Percentiles rank a stretch among this genome's conserved stretches.
Evolutionary conservation across 192 early-diverging fungal genomes (phyloP).

Genomic region (Coemansia brasiliensis): DNA sequence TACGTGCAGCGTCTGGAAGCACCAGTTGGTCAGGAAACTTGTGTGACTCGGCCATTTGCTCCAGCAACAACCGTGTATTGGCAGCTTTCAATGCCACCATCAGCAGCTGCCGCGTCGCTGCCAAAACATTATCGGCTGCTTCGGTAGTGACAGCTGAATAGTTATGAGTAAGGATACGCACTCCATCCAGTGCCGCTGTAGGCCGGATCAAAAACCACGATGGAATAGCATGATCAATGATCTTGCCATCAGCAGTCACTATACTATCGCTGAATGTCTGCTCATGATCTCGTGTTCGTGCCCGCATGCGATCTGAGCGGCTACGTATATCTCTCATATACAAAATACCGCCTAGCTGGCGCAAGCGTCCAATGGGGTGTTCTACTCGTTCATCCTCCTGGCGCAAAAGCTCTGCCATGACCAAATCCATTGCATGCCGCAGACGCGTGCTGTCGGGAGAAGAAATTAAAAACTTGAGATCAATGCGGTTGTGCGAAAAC

Average conservation of each 20-base stretch:
- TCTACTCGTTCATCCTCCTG: constrained; percentile 7
- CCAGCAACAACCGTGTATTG: constrained; percentile 50
- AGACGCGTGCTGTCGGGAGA: constrained; percentile 25
- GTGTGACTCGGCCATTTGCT: constrained; percentile 51
- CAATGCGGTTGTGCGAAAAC: constrained; percentile 50
- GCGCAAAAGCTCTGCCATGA: constrained; percentile 43
- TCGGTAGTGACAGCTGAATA: constrained; percentile 42
- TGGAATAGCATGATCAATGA: constrained; percentile 36
- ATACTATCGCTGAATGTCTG: constrained; percentile 19
- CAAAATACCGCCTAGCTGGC: constrained; percentile 30
- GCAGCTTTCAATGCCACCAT: constrained; percentile 47
- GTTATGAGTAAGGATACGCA: constrained; percentile 55
- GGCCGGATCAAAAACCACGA: constrained; percentile 55
- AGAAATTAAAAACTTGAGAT: constrained; percentile 34
- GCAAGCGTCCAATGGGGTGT: constrained; percentile 34
- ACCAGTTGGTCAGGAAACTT: constrained; percentile 37
- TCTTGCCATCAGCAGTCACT: constrained; percentile 3
- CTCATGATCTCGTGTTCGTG: constrained; percentile 12
- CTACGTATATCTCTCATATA: constrained; percentile 54
- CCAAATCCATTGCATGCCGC: constrained; percentile 35
- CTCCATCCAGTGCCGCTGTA: constrained; percentile 34
- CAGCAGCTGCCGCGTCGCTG: constrained; percentile 47
- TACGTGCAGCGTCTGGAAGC: constrained; percentile 23
- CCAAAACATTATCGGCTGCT: constrained; percentile 44
- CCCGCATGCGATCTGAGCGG: constrained; percentile 29